phyloP scores from a whole-genome alignment of 129 eudicot species.

The Scalesia atractyloides region DNA sequence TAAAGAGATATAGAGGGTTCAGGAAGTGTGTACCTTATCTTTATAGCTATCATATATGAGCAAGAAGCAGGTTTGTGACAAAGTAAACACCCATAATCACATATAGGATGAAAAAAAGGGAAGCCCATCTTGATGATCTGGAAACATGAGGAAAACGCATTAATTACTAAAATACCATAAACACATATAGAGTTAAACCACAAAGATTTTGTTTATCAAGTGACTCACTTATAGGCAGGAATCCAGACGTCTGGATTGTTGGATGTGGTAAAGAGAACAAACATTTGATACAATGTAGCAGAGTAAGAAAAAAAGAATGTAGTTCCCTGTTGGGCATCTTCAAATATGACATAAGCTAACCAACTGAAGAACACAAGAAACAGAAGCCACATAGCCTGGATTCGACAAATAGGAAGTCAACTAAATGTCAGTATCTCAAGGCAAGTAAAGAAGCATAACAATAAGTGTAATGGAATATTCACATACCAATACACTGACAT shows the following conservation, averaged over 20 bases:
- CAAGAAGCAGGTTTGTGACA: constrained; percentile 94
- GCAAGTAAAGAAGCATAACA: constrained; percentile 17
- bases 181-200: not conserved
- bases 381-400: constrained; percentile 76
- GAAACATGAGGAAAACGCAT: constrained; percentile 13
- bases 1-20: too few species aligned
- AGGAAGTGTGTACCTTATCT: too few species aligned
- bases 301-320: constrained; percentile 68
- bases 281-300: constrained; percentile 80
- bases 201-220: constrained; percentile 17
- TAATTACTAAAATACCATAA: constrained; percentile 1
- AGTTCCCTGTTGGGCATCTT: constrained; percentile 86
- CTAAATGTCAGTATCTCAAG: constrained; percentile 7
- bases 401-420: not conserved
- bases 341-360: constrained; percentile 96
- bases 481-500: constrained; percentile 87
- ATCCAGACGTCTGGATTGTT: constrained; percentile 98
- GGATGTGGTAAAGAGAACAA: constrained; percentile 87
- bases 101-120: constrained; percentile 72
- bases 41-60: constrained; percentile 91
- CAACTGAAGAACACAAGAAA: constrained; percentile 91
- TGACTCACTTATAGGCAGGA: constrained; percentile 99
- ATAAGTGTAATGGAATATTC: constrained; percentile 21
- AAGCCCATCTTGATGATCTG: constrained; percentile 88
- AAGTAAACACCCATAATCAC: constrained; percentile 95